Base-by-base conservation (phyloP, 148 eudicot genomes). In the Polygonum aviculare region DNA sequence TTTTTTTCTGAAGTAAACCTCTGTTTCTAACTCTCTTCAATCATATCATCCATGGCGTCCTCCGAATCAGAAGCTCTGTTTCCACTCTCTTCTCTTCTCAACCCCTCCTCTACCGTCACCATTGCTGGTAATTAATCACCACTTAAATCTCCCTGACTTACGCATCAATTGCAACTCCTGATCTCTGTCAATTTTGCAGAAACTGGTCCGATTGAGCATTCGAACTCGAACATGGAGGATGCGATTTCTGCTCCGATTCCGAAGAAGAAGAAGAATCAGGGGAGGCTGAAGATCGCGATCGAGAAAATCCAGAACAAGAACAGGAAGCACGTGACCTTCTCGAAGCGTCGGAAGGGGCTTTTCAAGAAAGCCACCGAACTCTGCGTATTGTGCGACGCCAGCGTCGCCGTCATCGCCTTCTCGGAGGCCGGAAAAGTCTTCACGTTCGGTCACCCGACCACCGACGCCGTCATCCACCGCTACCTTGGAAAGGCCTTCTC, bases 261-360 rank as follows among this genome's bases (percentile, higher is more conserved):
- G 67, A 60, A 60, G 36, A 38, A 69, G 31, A 26, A 26, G 73
- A 69, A 2, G 74, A 74, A 36, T 26, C 31, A 26, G 26, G 76
- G 60, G n/a, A 33, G 76, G 39, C 33, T 10, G 16, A 74, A 50
- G 59, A 74, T 74, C 1, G 12, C 39, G 21, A 73, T 73, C 11
- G 10, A n/a, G n/a, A 73, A 12, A n/a, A 73, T 73, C 6, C 7
- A 12, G 21, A 47, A 73, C n/a, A 73, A 73, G 75, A 73, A 14
- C 60, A 73, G 31, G 57, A 73, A 73, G n/a, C 59, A 73, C 75
- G 75, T 73, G 11, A 73, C 75, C n/a, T 73, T 73, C 75, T 48
- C 75, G 18, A 73, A 73, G 57, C 75, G 60, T 4, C 59, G 60
- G 8, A 18, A 8, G 10, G 75, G 75, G 1, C 60, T 73, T 2